A percentile compares a stretch with the other conserved stretches of the same genome.
phyloP scores from a whole-genome alignment of 116 monocot species.

The Cymodocea nodosa region DNA sequence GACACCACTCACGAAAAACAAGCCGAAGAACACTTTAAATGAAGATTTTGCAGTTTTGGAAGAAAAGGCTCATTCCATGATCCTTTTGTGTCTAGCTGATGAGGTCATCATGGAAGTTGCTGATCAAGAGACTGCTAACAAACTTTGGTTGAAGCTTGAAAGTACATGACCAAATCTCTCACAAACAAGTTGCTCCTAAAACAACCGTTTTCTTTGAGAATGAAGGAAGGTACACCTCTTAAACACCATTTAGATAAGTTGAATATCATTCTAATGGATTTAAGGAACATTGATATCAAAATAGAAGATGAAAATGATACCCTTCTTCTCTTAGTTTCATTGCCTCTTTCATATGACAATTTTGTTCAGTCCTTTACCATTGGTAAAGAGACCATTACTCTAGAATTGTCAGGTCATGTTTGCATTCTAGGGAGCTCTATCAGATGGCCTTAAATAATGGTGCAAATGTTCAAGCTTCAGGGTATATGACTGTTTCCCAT shows the following conservation, averaged over 20 bases:
- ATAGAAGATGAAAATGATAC: neutral
- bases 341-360: neutral
- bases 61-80: neutral
- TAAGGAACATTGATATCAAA: no score
- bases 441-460: neutral
- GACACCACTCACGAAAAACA: neutral
- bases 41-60: neutral
- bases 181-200: neutral
- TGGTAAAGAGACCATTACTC: neutral
- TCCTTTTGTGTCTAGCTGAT: neutral
- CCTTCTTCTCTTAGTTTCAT: neutral
- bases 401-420: neutral
- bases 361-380: neutral
- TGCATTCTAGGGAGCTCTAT: neutral
- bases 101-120: neutral
- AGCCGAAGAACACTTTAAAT: neutral
- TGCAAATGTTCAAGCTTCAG: neutral
- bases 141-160: neutral
- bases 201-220: no score
- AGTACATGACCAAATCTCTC: neutral
- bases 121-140: neutral
- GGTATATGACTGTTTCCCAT: neutral
- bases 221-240: neutral
- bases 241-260: neutral
- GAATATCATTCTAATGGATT: neutral